Evolutionary conservation across 371 early-diverging fungal species (phyloP).

Genomic region (Zychaea mexicana): DNA sequence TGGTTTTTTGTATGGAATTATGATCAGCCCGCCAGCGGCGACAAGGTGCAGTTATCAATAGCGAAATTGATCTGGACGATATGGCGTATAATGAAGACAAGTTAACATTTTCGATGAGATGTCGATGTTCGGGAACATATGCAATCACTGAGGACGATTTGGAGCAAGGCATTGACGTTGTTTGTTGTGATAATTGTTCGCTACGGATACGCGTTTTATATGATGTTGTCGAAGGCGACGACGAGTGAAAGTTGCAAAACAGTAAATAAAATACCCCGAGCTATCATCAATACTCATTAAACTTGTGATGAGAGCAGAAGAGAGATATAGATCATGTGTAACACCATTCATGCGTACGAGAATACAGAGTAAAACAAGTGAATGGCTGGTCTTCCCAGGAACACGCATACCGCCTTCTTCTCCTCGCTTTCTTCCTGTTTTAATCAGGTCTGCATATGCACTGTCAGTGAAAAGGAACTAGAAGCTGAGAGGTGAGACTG

Average conservation of each 20-base stretch:
- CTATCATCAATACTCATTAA: too few species aligned
- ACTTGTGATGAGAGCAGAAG: too few species aligned
- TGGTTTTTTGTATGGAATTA: neutral
- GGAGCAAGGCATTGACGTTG: constrained; percentile 48
- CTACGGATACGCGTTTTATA: constrained; percentile 57
- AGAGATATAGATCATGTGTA: too few species aligned
- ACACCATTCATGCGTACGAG: too few species aligned
- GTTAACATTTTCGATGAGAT: constrained; percentile 29
- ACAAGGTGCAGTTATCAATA: constrained; percentile 35
- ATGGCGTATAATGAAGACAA: constrained; percentile 40
- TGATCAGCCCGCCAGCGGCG: constrained; percentile 2
- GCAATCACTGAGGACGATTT: constrained; percentile 54
- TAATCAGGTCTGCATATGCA: too few species aligned
- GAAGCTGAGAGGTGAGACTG: too few species aligned
- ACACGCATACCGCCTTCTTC: too few species aligned
- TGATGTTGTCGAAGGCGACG: constrained; percentile 40
- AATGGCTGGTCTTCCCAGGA: too few species aligned
- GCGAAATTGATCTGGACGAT: constrained; percentile 50
- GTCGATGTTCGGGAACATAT: constrained; percentile 61
- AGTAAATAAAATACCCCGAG: too few species aligned
- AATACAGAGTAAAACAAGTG: too few species aligned
- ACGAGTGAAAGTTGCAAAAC: neutral
- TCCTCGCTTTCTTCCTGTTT: too few species aligned
- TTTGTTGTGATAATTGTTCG: constrained; percentile 56
- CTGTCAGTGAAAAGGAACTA: too few species aligned